Conservation (phyloP, 2,329 filamentous ascomycete genomes). For the Penicillium sp. region DNA sequence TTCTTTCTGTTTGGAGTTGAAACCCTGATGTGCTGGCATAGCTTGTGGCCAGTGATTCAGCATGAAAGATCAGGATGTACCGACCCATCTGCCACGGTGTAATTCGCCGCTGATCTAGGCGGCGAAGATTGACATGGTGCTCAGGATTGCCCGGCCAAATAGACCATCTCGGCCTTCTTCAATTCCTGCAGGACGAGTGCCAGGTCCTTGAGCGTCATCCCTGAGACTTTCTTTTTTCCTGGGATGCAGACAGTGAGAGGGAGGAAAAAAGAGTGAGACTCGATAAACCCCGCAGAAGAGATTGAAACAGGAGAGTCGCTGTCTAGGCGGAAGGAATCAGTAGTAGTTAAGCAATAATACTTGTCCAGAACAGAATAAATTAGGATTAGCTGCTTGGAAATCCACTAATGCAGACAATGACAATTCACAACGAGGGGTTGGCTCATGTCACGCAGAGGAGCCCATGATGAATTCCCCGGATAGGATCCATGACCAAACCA, state of each 20-base stretch:
- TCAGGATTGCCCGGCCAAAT: conserved; percentile 24
- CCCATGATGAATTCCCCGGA: conserved; percentile 24
- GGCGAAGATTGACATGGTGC: conserved; percentile 36
- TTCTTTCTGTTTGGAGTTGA: conserved; percentile 28
- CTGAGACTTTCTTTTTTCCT: conserved; percentile 4
- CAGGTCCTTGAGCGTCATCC: conserved; percentile 21
- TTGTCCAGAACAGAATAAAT: conserved; percentile 11
- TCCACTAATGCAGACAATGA: conserved; percentile 26
- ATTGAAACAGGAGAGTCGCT: conserved; percentile 6
- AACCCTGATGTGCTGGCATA: conserved; percentile 82
- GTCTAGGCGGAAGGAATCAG: not conserved
- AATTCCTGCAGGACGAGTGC: conserved; percentile 27
- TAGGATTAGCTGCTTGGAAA: conserved; percentile 9
- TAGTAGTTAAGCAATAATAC: conserved; percentile 2
- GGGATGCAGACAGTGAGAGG: conserved; percentile 1
- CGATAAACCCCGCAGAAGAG: conserved; percentile 34
- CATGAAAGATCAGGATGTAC: conserved; percentile 58
- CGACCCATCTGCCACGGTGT: conserved; percentile 50
- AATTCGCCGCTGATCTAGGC: conserved; percentile 44
- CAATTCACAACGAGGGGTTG: conserved; percentile 31
- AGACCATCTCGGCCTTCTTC: conserved; percentile 24
- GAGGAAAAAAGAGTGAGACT: conserved; percentile 6
- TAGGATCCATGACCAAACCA: conserved; percentile 9
- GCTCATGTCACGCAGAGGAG: conserved; percentile 38
- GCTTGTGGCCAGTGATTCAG: conserved; percentile 80